A percentile compares a stretch with the other conserved stretches of the same genome.
Evolutionary conservation across 73 alveolate genomes (phyloP).

Genomic region (Tetrahymena borealis): DNA sequence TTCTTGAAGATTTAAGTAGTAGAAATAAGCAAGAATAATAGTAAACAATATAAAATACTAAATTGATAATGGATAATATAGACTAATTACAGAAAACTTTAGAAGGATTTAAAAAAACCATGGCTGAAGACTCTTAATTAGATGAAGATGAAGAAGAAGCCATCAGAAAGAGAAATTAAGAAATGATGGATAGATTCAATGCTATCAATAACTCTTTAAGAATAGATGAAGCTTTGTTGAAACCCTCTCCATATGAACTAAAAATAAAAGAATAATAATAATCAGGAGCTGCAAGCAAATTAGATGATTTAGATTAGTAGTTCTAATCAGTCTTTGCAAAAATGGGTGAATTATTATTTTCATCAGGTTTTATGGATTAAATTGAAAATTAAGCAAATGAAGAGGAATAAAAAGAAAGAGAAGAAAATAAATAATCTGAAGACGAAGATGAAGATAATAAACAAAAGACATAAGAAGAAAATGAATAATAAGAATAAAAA

Average conservation of each 20-base stretch:
- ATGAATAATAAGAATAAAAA: neutral
- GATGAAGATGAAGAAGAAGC: neutral
- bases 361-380: neutral
- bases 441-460: neutral
- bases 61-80: neutral
- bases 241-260: neutral
- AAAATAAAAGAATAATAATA: neutral
- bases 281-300: neutral
- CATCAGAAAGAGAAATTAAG: neutral
- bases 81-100: neutral
- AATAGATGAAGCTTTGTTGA: neutral
- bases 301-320: neutral
- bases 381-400: neutral
- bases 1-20: no score
- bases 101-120: neutral
- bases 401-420: neutral
- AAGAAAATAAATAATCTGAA: neutral
- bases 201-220: neutral
- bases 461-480: neutral
- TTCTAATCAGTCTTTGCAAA: neutral
- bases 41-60: no score
- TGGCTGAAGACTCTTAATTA: neutral
- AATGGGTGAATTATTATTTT: neutral
- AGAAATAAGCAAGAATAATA: no score
- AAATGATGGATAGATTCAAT: neutral